Evolutionary conservation across 345 rosid genomes (phyloP).

Genomic region (Cardamine chenopodiifolia): DNA sequence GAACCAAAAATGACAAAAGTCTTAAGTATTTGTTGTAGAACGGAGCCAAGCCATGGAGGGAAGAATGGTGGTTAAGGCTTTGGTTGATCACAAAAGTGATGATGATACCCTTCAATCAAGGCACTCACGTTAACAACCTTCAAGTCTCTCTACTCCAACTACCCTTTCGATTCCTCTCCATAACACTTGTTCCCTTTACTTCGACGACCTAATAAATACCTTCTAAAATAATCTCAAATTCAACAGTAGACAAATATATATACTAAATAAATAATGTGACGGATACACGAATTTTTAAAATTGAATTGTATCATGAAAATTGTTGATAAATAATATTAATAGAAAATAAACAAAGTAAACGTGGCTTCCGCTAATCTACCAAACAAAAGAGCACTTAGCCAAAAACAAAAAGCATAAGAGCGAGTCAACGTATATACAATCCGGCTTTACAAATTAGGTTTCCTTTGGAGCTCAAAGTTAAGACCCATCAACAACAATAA

Average conservation of each 20-base stretch:
- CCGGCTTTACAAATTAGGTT: constrained; percentile 8
- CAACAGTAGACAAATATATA: not conserved
- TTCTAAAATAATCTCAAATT: not conserved
- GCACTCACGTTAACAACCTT: constrained; percentile 39
- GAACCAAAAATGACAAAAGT: constrained; percentile 26
- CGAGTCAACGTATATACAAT: constrained; percentile 23
- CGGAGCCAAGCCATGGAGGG: constrained; percentile 23
- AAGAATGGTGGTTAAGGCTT: constrained; percentile 27
- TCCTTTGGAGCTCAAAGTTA: not conserved
- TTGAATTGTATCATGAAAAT: not conserved
- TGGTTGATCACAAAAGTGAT: not conserved
- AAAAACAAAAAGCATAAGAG: constrained; percentile 1
- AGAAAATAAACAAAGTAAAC: constrained; percentile 18
- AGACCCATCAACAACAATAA: constrained; percentile 3
- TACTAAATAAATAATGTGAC: not conserved
- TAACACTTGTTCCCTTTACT: not conserved
- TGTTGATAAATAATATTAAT: not conserved
- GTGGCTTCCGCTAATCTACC: constrained; percentile 43
- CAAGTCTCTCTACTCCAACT: constrained; percentile 11
- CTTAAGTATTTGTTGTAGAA: constrained; percentile 32
- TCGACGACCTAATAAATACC: not conserved
- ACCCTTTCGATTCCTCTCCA: constrained; percentile 30
- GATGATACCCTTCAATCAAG: constrained; percentile 30
- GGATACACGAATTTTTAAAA: not conserved
- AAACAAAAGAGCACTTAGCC: constrained; percentile 21